Conservation (phyloP, 495 filamentous ascomycete species). For the Immersiella caudata region DNA sequence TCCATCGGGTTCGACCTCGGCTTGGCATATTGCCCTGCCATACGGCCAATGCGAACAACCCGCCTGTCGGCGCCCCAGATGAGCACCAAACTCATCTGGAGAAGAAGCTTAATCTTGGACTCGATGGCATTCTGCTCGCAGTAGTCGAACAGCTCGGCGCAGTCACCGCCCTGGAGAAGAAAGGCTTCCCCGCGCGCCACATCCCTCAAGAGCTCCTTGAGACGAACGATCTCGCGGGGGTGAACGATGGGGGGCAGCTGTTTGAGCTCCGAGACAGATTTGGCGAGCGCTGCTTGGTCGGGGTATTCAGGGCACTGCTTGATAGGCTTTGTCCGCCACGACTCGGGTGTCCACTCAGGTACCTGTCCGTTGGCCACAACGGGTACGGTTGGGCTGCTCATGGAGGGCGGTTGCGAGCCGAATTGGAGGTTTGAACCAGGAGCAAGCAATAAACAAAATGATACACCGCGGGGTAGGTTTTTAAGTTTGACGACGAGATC, state of each 20-base stretch:
- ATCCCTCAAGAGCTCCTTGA: constrained; percentile 76
- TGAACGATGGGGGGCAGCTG: constrained; percentile 88
- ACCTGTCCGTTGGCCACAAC: constrained; percentile 11
- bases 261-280: constrained; percentile 69
- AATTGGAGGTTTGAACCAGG: neutral
- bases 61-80: constrained; percentile 90
- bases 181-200: constrained; percentile 93
- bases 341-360: constrained; percentile 59
- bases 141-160: constrained; percentile 96
- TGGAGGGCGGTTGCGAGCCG: constrained; percentile 12
- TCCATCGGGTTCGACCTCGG: constrained; percentile 89
- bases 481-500: neutral
- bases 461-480: neutral
- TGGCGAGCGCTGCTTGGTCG: constrained; percentile 63
- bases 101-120: constrained; percentile 90
- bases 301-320: constrained; percentile 86
- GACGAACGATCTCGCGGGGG: constrained; percentile 76
- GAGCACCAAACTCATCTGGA: constrained; percentile 94
- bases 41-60: constrained; percentile 90
- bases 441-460: neutral
- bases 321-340: constrained; percentile 89
- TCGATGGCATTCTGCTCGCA: constrained; percentile 88
- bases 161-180: constrained; percentile 94
- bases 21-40: constrained; percentile 97
- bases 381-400: constrained; percentile 17